Evolutionary conservation across 306 rosid genomes (phyloP).

Genomic region (Malus orientalis): DNA sequence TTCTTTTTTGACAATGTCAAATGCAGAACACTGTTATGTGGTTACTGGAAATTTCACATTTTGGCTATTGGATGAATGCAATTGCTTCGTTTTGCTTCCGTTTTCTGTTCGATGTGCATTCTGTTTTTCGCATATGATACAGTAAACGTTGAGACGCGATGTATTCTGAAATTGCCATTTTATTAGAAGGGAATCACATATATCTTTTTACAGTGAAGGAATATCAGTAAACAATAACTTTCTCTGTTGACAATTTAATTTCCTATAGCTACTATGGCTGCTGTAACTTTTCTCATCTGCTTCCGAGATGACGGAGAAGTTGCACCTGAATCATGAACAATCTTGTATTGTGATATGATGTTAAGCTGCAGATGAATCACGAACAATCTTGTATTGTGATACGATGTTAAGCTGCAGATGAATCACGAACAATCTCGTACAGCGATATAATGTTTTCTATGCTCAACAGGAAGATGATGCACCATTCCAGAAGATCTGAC

Average conservation of each 20-base stretch:
- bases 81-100: not conserved
- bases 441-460: conserved; percentile 72
- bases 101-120: not conserved
- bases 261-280: not conserved
- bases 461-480: conserved; percentile 78
- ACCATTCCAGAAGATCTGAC: conserved; percentile 95
- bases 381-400: conserved; percentile 72
- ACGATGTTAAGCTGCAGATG: conserved; percentile 40
- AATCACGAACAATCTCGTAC: conserved; percentile 70
- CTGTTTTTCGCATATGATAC: not conserved
- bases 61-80: not conserved
- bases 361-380: conserved; percentile 40
- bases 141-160: not conserved
- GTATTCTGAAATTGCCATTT: not conserved
- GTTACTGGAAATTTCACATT: not conserved
- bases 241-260: not conserved
- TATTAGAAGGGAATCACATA: not conserved
- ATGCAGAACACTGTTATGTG: not conserved
- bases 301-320: not conserved
- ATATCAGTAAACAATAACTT: not conserved
- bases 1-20: not conserved
- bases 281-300: conserved; percentile 1
- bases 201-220: not conserved
- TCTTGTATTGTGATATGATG: conserved; percentile 61
- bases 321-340: conserved; percentile 47